Evolutionary conservation across 2,329 filamentous ascomycete species (phyloP).

Genomic region (Cytospora schulzeri): DNA sequence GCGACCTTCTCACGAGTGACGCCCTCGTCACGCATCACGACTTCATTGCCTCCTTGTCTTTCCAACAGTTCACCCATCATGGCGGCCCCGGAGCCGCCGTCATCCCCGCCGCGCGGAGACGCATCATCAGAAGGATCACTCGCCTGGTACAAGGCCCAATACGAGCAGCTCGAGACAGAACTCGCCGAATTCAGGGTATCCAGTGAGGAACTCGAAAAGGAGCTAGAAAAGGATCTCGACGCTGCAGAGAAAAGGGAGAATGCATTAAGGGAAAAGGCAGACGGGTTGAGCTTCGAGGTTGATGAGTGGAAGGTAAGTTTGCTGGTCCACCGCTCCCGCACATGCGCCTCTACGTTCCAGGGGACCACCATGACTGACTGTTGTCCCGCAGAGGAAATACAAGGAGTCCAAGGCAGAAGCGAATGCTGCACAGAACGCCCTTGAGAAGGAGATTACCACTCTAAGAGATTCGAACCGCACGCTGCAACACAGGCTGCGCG

Average conservation of each 20-base stretch:
- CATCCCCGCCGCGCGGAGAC: conserved; percentile 60
- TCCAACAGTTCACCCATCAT: conserved; percentile 39
- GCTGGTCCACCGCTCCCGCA: conserved; percentile 5
- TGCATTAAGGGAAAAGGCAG: conserved; percentile 81
- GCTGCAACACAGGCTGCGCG: conserved; percentile 80
- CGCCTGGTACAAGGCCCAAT: conserved; percentile 93
- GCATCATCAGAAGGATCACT: conserved; percentile 72
- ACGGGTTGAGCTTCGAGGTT: conserved; percentile 82
- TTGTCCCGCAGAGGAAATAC: conserved; percentile 74
- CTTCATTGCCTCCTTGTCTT: conserved; percentile 3
- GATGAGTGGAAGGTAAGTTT: conserved; percentile 93
- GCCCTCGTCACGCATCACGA: conserved; percentile 21
- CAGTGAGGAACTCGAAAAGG: conserved; percentile 89
- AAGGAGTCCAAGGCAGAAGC: conserved; percentile 91
- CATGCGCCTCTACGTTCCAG: not conserved
- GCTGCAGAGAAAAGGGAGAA: conserved; percentile 92
- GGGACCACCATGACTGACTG: conserved; percentile 30
- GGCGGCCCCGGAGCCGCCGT: conserved; percentile 56
- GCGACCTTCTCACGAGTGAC: conserved; percentile 27
- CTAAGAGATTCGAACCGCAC: conserved; percentile 83
- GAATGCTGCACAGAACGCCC: conserved; percentile 76
- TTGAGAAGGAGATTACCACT: conserved; percentile 95
- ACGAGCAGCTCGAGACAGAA: conserved; percentile 88
- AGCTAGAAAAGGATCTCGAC: conserved; percentile 95
- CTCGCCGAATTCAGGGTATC: conserved; percentile 92